Conservation (phyloP, 2,329 filamentous ascomycete species). For the Huntiella omanensis region DNA sequence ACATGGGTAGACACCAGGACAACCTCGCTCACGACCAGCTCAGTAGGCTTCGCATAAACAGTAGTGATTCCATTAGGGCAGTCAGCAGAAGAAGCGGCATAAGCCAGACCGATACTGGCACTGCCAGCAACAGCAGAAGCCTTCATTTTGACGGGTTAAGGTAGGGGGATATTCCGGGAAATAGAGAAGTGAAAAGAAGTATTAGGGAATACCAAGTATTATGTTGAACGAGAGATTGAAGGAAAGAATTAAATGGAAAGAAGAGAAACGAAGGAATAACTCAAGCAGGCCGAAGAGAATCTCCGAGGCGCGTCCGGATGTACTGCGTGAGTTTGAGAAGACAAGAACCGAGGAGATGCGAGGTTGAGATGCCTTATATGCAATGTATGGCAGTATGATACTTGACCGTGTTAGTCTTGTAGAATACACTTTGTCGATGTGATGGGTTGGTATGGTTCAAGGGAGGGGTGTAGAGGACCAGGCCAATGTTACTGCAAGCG, state of each 20-base stretch:
- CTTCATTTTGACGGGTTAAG: slow-evolving; percentile 3
- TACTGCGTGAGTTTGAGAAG: slow-evolving; percentile 3
- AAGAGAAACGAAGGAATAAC: slow-evolving; percentile 3
- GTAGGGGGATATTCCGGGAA: neutral
- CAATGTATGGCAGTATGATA: too few species aligned
- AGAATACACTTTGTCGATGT: too few species aligned
- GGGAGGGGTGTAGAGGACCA: too few species aligned
- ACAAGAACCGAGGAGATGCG: neutral
- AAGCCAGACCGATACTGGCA: slow-evolving; percentile 8
- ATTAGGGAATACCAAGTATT: neutral
- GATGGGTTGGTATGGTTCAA: too few species aligned
- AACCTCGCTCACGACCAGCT: neutral
- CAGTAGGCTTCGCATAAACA: slow-evolving; percentile 6
- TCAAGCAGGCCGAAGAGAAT: slow-evolving; percentile 4
- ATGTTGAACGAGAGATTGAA: neutral
- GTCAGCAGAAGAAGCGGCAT: neutral
- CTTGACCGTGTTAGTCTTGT: too few species aligned
- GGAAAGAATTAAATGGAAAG: neutral
- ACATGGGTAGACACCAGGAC: slow-evolving; percentile 7
- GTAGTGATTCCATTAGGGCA: slow-evolving; percentile 6
- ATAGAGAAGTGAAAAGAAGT: neutral
- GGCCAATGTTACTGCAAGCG: too few species aligned
- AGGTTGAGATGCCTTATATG: neutral
- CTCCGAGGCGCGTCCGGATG: slow-evolving; percentile 8
- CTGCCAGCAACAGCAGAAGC: slow-evolving; percentile 7